Evolutionary conservation across 306 rosid genomes (phyloP), one percentile per base, ranked within the genome.

Genomic region (Quercus alba): DNA sequence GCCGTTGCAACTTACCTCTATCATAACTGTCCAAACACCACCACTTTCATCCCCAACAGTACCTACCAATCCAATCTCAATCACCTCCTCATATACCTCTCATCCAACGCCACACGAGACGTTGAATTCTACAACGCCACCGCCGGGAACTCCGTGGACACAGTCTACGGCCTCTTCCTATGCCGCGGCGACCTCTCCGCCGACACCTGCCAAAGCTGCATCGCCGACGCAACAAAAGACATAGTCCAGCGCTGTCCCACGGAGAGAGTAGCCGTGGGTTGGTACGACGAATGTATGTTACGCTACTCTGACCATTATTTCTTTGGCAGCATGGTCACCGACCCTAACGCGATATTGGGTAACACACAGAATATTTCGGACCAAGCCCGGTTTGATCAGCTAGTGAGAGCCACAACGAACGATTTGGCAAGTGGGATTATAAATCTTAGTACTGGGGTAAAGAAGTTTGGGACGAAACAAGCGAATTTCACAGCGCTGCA

Each of bases 261-360:
- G 0, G 28, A 86, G 0, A 86, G 62, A 70, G 84, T 77, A 21
- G 89, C 87, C 66, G 70, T 86, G 4, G 82, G 75, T 4, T 86
- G 89, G 92, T 88, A 86, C 82, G 87, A 82, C 77, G 84, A 81
- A 64, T 88, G 92, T 23, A 75, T 72, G 63, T 11, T 88, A 0
- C 81, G 87, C 1, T 88, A 86, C 56, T 86, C 89, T 0, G 2
- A 84, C 18, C 55, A 75, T 6, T 56, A 54, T 9, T 41, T 88
- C 79, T 88, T 86, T 62, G 69, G 82, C 3, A 61, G 26, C 28
- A 62, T 74, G 78, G 86, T 4, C 15, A 8, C 4, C 17, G 15
- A 5, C 8, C 56, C 28, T 4, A 0, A 13, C 23, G 0, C 0
- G 0, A 31, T 14, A 3, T 1, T 23, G 25, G 0, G 0, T 1